A percentile compares a stretch with the other conserved stretches of the same genome.
Conservation (phyloP, 805 yeast genomes). For the Lipomyces oligophaga region DNA sequence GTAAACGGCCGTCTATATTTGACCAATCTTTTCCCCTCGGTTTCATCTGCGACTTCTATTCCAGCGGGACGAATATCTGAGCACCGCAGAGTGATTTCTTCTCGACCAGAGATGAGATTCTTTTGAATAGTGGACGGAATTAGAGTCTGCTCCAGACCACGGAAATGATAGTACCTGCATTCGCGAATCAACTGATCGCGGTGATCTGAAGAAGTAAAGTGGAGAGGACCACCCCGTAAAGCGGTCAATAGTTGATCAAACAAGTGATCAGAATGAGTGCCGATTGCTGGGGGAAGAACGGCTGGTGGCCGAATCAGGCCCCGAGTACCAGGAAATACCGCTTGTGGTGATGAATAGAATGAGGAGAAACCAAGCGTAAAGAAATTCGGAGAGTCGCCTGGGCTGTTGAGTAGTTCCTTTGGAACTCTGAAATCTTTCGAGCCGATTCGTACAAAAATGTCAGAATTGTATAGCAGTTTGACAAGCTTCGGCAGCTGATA, state of each 20-base stretch:
- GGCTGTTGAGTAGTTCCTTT: conserved; percentile 47
- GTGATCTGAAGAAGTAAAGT: conserved; percentile 50
- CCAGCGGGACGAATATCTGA: conserved; percentile 42
- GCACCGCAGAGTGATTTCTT: conserved; percentile 56
- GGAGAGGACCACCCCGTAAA: conserved; percentile 52
- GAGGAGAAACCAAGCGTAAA: conserved; percentile 61
- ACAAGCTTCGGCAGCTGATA: conserved; percentile 60
- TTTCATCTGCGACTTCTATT: conserved; percentile 1
- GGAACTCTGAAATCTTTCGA: conserved; percentile 57
- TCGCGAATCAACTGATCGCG: conserved; percentile 60
- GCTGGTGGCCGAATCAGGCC: conserved; percentile 75
- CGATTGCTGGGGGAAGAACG: conserved; percentile 52
- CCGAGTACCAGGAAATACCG: conserved; percentile 37
- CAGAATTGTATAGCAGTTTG: conserved; percentile 48
- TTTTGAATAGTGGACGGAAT: conserved; percentile 48
- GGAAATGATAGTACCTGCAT: conserved; percentile 71
- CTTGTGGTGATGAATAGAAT: conserved; percentile 49
- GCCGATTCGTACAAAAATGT: conserved; percentile 57
- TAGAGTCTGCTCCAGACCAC: conserved; percentile 67
- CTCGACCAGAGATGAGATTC: conserved; percentile 50
- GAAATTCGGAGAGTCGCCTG: conserved; percentile 76
- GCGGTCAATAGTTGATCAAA: conserved; percentile 55
- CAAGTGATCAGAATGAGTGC: conserved; percentile 50
- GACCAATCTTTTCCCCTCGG: conserved; percentile 1
- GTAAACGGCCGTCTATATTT: conserved; percentile 26